Conservation (phyloP, 768 basidiomycete species). For the Cystobasidium onofrii region DNA sequence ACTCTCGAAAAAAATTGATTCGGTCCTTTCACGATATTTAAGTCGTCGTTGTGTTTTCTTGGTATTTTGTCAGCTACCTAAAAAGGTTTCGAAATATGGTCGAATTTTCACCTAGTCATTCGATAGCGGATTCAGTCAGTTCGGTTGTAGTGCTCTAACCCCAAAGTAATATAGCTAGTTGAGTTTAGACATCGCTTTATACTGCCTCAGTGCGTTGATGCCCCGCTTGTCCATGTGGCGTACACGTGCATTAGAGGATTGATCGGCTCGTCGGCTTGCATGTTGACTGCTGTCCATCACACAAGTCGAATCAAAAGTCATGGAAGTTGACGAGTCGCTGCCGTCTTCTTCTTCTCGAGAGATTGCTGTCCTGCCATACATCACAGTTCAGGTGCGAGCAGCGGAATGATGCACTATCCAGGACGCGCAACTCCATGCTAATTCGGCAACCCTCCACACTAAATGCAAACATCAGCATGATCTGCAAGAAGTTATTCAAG, state of each 20-base stretch:
- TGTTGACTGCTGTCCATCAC: neutral
- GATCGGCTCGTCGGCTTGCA: neutral
- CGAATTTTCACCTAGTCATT: too few relatives aligned
- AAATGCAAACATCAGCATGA: slow-evolving; percentile 22
- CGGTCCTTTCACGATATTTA: neutral
- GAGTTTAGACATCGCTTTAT: neutral
- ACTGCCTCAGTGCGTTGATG: neutral
- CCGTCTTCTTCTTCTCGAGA: neutral
- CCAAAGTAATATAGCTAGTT: neutral
- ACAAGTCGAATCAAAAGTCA: neutral
- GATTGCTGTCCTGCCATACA: slow-evolving; percentile 11
- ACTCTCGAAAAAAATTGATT: neutral
- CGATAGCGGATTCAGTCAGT: too few relatives aligned
- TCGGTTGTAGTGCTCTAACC: too few relatives aligned
- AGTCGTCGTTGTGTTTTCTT: neutral
- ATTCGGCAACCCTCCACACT: neutral
- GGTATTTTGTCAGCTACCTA: neutral
- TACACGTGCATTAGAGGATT: too few relatives aligned
- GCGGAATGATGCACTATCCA: neutral
- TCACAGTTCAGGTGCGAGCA: slow-evolving; percentile 22
- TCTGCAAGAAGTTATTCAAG: slow-evolving; percentile 15
- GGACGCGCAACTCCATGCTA: neutral
- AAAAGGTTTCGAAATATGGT: too few relatives aligned
- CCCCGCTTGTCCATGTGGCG: neutral
- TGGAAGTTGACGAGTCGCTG: neutral